Percentiles rank a stretch among this genome's conserved stretches.
These are phyloP conservation scores for Taxawa tesnikishii DNA, from an alignment of 2,329 filamentous ascomycete genomes.

Conservation along the genomic window DNA sequence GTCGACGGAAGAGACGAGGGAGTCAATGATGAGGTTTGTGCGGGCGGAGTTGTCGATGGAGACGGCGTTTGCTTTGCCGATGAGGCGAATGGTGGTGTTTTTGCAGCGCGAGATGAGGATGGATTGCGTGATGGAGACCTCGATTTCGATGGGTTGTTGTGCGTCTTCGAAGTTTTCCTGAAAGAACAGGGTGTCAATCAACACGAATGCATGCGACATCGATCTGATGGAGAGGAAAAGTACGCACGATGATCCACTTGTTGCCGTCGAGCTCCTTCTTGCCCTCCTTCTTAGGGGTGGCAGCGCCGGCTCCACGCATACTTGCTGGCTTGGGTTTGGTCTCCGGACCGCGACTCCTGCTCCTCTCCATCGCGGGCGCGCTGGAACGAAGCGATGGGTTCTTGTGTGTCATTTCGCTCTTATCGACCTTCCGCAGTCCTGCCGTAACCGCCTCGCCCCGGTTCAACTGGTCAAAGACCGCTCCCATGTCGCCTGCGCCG, in stretches of 20 bases:
- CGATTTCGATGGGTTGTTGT: slow-evolving; percentile 62
- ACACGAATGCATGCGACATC: no score
- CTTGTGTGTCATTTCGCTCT: slow-evolving; percentile 96
- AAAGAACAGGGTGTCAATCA: no score
- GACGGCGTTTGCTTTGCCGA: slow-evolving; percentile 93
- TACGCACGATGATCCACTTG: slow-evolving; percentile 80
- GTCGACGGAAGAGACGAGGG: slow-evolving; percentile 80
- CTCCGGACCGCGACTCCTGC: slow-evolving; percentile 76
- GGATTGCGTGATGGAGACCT: slow-evolving; percentile 73
- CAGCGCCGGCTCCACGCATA: slow-evolving; percentile 31
- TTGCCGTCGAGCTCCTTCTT: slow-evolving; percentile 47
- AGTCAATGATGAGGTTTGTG: slow-evolving; percentile 77
- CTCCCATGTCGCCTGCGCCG: slow-evolving; percentile 53
- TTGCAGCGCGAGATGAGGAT: slow-evolving; percentile 86
- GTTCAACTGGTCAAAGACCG: slow-evolving; percentile 88
- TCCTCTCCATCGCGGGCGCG: slow-evolving; percentile 49
- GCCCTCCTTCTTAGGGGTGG: slow-evolving; percentile 13
- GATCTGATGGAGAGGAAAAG: slow-evolving; percentile 1
- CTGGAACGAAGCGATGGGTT: slow-evolving; percentile 76
- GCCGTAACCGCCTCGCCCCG: slow-evolving; percentile 79
- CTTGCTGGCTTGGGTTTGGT: slow-evolving; percentile 45
- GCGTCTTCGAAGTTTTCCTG: slow-evolving; percentile 83
- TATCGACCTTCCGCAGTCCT: slow-evolving; percentile 84
- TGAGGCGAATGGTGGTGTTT: slow-evolving; percentile 79
- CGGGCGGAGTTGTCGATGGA: slow-evolving; percentile 83